Conservation (phyloP, 2,329 filamentous ascomycete genomes). For the Furcasterigmium furcatum region DNA sequence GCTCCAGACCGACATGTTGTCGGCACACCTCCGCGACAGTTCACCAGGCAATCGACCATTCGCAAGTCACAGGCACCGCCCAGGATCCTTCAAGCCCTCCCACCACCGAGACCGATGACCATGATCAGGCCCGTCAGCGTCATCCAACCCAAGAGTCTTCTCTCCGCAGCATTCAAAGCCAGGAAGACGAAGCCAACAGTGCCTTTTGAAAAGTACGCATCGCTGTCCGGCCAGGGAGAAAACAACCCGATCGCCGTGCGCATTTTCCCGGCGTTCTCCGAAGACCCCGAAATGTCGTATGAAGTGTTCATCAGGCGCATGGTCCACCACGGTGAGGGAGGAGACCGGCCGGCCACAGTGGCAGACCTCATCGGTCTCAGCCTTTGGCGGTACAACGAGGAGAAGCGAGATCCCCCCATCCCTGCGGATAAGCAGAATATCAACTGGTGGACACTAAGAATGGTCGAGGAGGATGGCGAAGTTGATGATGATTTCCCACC, state of each 20-base stretch:
- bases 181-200: constrained; percentile 67
- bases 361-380: constrained; percentile 79
- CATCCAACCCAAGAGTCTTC: constrained; percentile 64
- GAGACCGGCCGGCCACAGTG: constrained; percentile 64
- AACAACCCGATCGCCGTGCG: constrained; percentile 72
- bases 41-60: constrained; percentile 60
- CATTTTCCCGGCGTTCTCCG: constrained; percentile 73
- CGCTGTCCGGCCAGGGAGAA: constrained; percentile 74
- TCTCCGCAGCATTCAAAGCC: constrained; percentile 70
- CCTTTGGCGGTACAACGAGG: constrained; percentile 74
- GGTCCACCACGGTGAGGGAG: constrained; percentile 64
- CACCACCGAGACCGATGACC: constrained; percentile 67
- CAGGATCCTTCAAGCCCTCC: constrained; percentile 60
- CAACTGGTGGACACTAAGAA: constrained; percentile 78
- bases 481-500: constrained; percentile 84
- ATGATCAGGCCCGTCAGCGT: constrained; percentile 64
- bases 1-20: constrained; percentile 57
- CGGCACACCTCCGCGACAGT: constrained; percentile 60
- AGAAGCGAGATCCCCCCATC: constrained; percentile 67
- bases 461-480: constrained; percentile 82
- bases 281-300: constrained; percentile 59
- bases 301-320: constrained; percentile 70
- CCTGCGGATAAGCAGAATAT: constrained; percentile 67
- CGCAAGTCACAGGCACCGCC: constrained; percentile 58
- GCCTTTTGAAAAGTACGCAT: constrained; percentile 74